Evolutionary conservation across 1,284 basidiomycete species (phyloP), one percentile per base, ranked within the genome.

Genomic region (Apiotrichum akiyoshidainum): DNA sequence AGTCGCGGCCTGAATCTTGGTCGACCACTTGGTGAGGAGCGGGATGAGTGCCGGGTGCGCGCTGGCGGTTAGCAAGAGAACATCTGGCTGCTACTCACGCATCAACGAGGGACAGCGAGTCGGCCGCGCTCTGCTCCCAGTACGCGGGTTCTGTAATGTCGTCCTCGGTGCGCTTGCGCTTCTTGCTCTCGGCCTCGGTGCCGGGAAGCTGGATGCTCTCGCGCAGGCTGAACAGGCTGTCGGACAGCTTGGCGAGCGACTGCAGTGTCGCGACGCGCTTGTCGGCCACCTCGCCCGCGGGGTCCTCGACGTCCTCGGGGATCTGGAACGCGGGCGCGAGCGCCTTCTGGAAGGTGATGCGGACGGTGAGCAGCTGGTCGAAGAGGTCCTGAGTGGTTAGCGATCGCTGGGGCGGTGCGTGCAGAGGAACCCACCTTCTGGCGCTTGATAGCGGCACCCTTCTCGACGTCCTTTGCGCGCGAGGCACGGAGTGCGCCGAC

Each of bases 1-100:
- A 0, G 90, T 85, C 7, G 94, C 92, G 0, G 92, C 89, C 69
- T 93, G 89, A 48, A 96, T 89, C 79, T 96, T 97, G 39, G 87
- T 83, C 9, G 89, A 92, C 93, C 93, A 97, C 78, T 96, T 96
- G 50, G 83, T 80, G 19, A 97, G 82, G 2, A 89, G 91, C 57
- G 86, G 84, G 42, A 91, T 75, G 16, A 90, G 80, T 65, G 86
- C 80, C 2, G 85, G 81, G 68, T 91, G 89, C 54, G 84, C 84
- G 41, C 46, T 47, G 46, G 31, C 34, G 10, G 54, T n/a, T 35
- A 22, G 44, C 11, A 31, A 3, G 5, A 46, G 21, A 22, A 21
- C 16, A 13, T 2, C 11, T 26, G 45, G 5, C 37, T 9, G 9
- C 8, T 14, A 67, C 76, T 69, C 53, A 74, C 73, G 61, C 57